phyloP scores from a whole-genome alignment of 2,329 filamentous ascomycete species.

The Calonectria hawksworthii region DNA sequence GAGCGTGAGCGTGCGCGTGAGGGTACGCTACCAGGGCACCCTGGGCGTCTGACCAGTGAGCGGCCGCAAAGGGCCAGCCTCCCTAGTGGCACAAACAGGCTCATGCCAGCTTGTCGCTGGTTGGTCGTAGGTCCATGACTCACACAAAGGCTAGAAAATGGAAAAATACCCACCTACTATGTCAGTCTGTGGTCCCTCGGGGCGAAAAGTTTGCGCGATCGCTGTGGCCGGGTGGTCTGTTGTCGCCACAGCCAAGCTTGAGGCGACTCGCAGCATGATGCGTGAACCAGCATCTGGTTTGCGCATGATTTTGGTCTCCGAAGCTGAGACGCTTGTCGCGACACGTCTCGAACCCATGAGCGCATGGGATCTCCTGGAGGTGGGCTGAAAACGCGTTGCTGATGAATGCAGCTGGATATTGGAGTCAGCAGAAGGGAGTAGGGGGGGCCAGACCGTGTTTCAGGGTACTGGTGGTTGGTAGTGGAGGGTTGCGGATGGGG shows the following conservation, averaged over 20 bases:
- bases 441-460: constrained; percentile 45
- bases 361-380: constrained; percentile 9
- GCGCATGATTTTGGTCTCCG: constrained; percentile 30
- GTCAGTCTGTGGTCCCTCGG: constrained; percentile 30
- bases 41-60: constrained; percentile 48
- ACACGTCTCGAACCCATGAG: constrained; percentile 27
- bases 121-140: constrained; percentile 46
- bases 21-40: constrained; percentile 40
- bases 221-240: constrained; percentile 29
- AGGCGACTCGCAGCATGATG: constrained; percentile 16
- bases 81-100: constrained; percentile 40
- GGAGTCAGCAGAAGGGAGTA: constrained; percentile 41
- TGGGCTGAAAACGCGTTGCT: constrained; percentile 37
- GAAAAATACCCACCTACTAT: constrained; percentile 40
- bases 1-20: constrained; percentile 21
- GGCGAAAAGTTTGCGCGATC: constrained; percentile 37
- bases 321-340: constrained; percentile 41
- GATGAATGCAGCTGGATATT: constrained; percentile 31
- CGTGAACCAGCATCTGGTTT: constrained; percentile 18
- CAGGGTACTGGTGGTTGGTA: constrained; percentile 40
- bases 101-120: constrained; percentile 38
- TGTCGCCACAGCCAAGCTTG: constrained; percentile 23
- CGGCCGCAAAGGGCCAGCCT: constrained; percentile 50
- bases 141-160: constrained; percentile 41
- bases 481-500: constrained; percentile 39